These are phyloP conservation scores for Pyronema domesticum DNA, from an alignment of 495 filamentous ascomycete species.

Conservation along the genomic window DNA sequence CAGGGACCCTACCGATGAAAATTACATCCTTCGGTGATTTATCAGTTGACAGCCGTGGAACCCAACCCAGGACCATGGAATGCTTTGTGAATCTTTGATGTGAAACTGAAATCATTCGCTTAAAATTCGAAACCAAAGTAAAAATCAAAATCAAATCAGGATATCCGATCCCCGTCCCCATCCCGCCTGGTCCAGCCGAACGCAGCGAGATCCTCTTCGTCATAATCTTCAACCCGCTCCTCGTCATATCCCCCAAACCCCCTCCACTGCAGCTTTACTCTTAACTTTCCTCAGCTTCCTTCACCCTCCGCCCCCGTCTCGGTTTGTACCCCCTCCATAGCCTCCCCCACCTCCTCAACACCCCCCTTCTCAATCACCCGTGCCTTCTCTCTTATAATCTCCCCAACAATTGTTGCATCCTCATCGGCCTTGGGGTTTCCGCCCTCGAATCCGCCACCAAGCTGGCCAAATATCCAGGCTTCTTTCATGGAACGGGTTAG, in stretches of 20 bases:
- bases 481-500: constrained; percentile 51
- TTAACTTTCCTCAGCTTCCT: too few species aligned
- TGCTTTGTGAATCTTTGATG: neutral
- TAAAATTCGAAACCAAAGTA: neutral
- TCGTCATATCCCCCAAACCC: too few species aligned
- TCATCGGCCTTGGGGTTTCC: constrained; percentile 29
- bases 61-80: neutral
- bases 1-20: too few species aligned
- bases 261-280: too few species aligned
- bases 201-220: too few species aligned
- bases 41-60: too few species aligned
- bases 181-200: too few species aligned
- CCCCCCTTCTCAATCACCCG: too few species aligned
- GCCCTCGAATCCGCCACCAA: constrained; percentile 39
- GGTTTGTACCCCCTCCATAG: constrained; percentile 21
- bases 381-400: constrained; percentile 32
- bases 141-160: neutral
- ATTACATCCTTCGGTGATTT: too few species aligned
- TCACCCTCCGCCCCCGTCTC: too few species aligned
- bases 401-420: constrained; percentile 35
- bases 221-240: too few species aligned
- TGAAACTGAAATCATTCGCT: neutral
- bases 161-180: too few species aligned
- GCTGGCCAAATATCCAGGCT: constrained; percentile 54
- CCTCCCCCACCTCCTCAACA: constrained; percentile 26